Conservation (phyloP, 2,329 filamentous ascomycete species). For the Ambrosiella cleistominuta region DNA sequence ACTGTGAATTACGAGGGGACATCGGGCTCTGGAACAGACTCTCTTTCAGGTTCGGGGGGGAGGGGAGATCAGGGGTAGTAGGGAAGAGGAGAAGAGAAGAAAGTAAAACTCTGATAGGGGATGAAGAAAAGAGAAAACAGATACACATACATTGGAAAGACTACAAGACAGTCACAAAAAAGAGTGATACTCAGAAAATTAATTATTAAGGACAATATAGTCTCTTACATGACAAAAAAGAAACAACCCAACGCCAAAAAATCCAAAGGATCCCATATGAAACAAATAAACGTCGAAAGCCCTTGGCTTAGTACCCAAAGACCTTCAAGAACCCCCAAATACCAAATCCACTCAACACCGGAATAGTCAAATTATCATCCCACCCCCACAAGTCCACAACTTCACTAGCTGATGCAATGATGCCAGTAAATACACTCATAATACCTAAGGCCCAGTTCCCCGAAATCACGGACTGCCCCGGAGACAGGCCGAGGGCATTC, state of each 20-base stretch:
- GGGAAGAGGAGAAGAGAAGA: background rate
- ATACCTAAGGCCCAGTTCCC: slow-evolving; percentile 59
- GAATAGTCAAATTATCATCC: slow-evolving; percentile 97
- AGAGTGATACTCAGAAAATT: background rate
- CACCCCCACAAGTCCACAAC: slow-evolving; percentile 80
- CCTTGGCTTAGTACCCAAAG: slow-evolving; percentile 39
- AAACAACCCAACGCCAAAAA: background rate
- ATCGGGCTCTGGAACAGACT: too few species aligned
- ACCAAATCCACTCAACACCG: slow-evolving; percentile 70
- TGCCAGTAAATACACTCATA: slow-evolving; percentile 74
- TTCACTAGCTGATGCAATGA: slow-evolving; percentile 77
- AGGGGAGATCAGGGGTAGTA: background rate
- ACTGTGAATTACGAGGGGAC: too few species aligned
- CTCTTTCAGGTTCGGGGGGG: background rate
- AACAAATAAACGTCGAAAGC: background rate
- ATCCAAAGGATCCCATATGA: background rate
- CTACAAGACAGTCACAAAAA: background rate
- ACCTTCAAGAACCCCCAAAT: slow-evolving; percentile 83
- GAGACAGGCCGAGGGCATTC: slow-evolving; percentile 41
- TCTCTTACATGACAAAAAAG: background rate
- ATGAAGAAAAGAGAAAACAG: background rate
- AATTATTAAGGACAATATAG: background rate
- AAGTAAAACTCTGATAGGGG: background rate
- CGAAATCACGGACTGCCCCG: slow-evolving; percentile 41
- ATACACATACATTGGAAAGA: background rate